phyloP scores from a whole-genome alignment of 306 rosid species.

The Gastrolobium bilobum region DNA sequence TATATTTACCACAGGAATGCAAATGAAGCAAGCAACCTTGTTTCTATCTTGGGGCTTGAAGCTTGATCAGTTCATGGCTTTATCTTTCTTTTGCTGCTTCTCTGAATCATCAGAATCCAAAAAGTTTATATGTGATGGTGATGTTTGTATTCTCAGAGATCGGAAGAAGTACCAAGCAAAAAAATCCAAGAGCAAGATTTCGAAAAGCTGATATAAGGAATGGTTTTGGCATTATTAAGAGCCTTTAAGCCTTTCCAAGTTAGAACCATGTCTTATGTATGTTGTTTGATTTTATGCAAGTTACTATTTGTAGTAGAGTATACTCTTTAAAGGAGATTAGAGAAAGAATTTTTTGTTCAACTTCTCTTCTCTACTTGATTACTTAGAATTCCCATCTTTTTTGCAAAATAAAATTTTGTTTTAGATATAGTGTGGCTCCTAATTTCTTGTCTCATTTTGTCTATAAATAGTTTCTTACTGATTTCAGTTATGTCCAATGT shows the following conservation, averaged over 20 bases:
- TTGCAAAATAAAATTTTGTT: no score
- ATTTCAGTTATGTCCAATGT: no score
- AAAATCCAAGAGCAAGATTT: conserved; percentile 42
- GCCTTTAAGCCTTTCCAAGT: neutral
- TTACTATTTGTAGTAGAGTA: neutral
- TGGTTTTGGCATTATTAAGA: neutral
- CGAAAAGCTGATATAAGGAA: neutral
- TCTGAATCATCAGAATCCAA: conserved; percentile 57
- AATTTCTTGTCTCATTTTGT: no score
- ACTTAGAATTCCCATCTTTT: neutral
- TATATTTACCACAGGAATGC: neutral
- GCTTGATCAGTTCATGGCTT: conserved; percentile 51
- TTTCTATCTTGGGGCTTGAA: neutral
- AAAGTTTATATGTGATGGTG: conserved; percentile 62
- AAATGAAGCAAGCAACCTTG: neutral
- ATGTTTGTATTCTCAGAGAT: conserved; percentile 62
- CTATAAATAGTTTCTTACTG: no score
- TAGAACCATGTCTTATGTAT: neutral
- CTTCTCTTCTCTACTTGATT: neutral
- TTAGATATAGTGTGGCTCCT: no score
- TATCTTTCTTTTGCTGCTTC: conserved; percentile 61
- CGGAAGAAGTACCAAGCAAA: conserved; percentile 42
- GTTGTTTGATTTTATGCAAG: neutral
- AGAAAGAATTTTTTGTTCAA: neutral
- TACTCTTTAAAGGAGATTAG: conserved; percentile 36